These are phyloP conservation scores for Starmera caribaea DNA, from an alignment of 805 yeast genomes.

Conservation along the genomic window DNA sequence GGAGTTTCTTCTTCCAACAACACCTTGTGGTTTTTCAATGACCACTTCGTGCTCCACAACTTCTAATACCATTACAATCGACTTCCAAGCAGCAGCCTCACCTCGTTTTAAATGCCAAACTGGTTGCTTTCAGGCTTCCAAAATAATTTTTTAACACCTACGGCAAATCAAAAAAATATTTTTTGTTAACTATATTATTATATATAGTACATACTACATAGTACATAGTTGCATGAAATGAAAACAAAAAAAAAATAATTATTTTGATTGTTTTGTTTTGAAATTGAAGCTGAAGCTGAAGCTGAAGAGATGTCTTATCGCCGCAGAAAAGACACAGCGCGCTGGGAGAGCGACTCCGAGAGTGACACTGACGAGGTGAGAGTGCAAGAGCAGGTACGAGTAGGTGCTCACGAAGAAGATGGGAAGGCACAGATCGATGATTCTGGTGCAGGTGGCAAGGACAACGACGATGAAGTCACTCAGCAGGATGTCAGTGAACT, in stretches of 20 bases:
- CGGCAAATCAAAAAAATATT: background rate
- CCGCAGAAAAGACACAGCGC: slow-evolving; percentile 1
- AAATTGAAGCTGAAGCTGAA: too few relatives aligned
- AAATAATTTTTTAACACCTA: background rate
- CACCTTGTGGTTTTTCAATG: background rate
- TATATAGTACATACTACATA: too few relatives aligned
- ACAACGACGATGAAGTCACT: slow-evolving; percentile 1
- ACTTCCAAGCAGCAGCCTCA: too few relatives aligned
- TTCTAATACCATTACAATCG: too few relatives aligned
- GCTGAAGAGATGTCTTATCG: background rate
- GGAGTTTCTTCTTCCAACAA: slow-evolving; percentile 4
- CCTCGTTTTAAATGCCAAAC: too few relatives aligned
- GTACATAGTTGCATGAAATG: too few relatives aligned
- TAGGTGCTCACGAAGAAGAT: slow-evolving; percentile 12
- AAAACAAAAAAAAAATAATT: background rate
- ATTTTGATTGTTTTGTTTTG: background rate
- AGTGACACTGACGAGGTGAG: slow-evolving; percentile 32
- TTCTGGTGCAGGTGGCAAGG: slow-evolving; percentile 9
- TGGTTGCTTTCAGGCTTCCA: background rate
- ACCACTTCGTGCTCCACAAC: too few relatives aligned
- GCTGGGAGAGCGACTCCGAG: slow-evolving; percentile 30
- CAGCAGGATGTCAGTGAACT: slow-evolving; percentile 23
- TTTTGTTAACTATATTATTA: too few relatives aligned
- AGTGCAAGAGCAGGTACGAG: slow-evolving; percentile 28
- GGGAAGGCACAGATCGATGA: slow-evolving; percentile 20